Percentiles rank a stretch among this genome's conserved stretches.
Evolutionary conservation across 2,329 filamentous ascomycete species (phyloP).

Genomic region (Dactylonectria macrodidyma): DNA sequence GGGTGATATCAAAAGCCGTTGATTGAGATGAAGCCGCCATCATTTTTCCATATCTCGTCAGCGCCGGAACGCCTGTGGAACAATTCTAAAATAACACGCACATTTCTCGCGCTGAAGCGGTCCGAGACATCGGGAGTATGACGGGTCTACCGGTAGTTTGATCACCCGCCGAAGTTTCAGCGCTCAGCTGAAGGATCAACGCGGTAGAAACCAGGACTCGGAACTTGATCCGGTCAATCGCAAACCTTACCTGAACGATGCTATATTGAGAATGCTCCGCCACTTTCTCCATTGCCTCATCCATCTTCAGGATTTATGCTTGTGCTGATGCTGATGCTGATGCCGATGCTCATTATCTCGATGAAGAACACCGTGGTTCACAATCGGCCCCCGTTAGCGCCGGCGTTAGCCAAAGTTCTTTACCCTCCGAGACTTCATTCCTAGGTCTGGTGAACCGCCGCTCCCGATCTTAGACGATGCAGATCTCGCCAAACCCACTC

Average conservation of each 20-base stretch:
- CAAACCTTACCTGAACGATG: not conserved
- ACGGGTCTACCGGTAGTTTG: not conserved
- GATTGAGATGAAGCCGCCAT: slow-evolving; percentile 20
- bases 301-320: not conserved
- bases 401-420: slow-evolving; percentile 7
- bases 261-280: not conserved
- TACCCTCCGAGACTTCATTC: not conserved
- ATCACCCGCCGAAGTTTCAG: not conserved
- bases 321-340: not conserved
- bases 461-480: slow-evolving; percentile 10
- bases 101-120: slow-evolving; percentile 7
- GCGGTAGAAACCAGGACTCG: not conserved
- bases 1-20: not conserved
- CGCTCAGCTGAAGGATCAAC: not conserved
- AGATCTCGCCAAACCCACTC: slow-evolving; percentile 6
- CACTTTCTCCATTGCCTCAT: not conserved
- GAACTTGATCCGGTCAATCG: not conserved
- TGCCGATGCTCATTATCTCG: not conserved
- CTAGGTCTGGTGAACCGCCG: slow-evolving; percentile 2
- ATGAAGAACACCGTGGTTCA: not conserved
- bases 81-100: not conserved
- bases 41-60: slow-evolving; percentile 1
- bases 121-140: slow-evolving; percentile 12
- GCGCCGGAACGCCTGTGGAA: not conserved
- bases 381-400: not conserved